These are phyloP conservation scores for Ganoderma leucocontextum DNA, from an alignment of 1,284 basidiomycete genomes.

Conservation along the genomic window DNA sequence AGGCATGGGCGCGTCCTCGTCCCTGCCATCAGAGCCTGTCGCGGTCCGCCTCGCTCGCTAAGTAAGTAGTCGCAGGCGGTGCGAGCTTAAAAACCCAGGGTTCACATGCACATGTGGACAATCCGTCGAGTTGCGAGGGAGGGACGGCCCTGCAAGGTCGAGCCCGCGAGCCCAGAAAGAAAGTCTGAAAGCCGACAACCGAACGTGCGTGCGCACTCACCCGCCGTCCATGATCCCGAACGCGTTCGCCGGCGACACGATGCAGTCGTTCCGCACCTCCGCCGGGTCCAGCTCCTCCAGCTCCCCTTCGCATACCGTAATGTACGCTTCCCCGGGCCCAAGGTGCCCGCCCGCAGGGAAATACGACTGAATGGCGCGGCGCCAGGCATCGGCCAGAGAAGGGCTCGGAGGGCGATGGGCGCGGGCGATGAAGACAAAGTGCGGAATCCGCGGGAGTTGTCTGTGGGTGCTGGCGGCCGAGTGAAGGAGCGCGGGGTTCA, in stretches of 20 bases:
- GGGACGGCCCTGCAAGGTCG: background rate
- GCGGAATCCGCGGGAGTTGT: conserved; percentile 3
- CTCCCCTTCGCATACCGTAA: conserved; percentile 28
- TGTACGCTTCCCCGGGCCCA: conserved; percentile 5
- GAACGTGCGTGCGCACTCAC: conserved; percentile 22
- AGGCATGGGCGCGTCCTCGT: background rate
- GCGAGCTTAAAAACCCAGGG: background rate
- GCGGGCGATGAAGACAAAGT: conserved; percentile 10
- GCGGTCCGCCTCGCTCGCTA: background rate
- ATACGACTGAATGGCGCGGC: conserved; percentile 7
- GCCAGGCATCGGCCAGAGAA: conserved; percentile 17
- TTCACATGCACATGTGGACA: background rate
- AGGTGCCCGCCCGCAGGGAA: background rate
- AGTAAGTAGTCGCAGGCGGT: background rate
- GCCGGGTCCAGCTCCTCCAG: conserved; percentile 22
- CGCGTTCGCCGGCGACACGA: conserved; percentile 37
- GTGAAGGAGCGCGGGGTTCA: background rate
- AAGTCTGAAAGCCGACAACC: background rate
- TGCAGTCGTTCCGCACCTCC: conserved; percentile 29
- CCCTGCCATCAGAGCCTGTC: background rate
- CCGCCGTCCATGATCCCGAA: conserved; percentile 40
- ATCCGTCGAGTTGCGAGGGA: background rate
- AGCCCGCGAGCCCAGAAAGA: background rate
- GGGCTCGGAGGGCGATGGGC: background rate
- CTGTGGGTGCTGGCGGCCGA: background rate